Evolutionary conservation across 2,329 filamentous ascomycete species (phyloP).

Genomic region (Talaromyces sp.): DNA sequence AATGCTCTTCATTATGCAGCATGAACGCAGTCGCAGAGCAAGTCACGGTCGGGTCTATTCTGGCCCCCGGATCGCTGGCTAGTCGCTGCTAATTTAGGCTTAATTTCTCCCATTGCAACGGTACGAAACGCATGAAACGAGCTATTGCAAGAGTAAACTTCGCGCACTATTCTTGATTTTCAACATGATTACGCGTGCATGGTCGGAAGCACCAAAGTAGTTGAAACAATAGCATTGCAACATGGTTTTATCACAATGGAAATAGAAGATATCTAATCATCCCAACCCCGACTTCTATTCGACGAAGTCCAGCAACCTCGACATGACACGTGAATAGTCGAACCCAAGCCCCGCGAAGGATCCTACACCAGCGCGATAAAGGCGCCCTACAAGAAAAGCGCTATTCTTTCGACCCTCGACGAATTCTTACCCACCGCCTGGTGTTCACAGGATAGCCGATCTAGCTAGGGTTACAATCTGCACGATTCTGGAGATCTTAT

Average conservation of each 20-base stretch:
- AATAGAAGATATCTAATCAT: neutral
- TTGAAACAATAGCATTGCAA: neutral
- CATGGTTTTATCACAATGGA: neutral
- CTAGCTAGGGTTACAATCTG: neutral
- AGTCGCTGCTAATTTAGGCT: slow-evolving; percentile 5
- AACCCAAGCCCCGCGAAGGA: neutral
- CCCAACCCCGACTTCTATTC: neutral
- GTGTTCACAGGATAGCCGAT: neutral
- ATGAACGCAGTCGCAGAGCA: neutral
- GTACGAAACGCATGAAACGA: slow-evolving; percentile 9
- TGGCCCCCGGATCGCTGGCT: neutral
- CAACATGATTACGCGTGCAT: neutral
- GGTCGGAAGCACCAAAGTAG: neutral
- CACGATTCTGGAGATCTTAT: slow-evolving; percentile 36
- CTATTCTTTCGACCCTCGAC: neutral
- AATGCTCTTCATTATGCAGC: neutral
- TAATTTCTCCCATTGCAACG: slow-evolving; percentile 6
- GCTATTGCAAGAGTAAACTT: neutral
- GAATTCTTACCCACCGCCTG: neutral
- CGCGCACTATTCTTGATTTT: neutral
- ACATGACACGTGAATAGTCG: neutral
- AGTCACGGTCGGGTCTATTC: neutral
- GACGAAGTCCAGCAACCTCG: neutral
- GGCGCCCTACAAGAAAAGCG: neutral
- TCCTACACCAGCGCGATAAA: neutral